Conservation (phyloP, 345 rosid genomes). For the Punica granatum region DNA sequence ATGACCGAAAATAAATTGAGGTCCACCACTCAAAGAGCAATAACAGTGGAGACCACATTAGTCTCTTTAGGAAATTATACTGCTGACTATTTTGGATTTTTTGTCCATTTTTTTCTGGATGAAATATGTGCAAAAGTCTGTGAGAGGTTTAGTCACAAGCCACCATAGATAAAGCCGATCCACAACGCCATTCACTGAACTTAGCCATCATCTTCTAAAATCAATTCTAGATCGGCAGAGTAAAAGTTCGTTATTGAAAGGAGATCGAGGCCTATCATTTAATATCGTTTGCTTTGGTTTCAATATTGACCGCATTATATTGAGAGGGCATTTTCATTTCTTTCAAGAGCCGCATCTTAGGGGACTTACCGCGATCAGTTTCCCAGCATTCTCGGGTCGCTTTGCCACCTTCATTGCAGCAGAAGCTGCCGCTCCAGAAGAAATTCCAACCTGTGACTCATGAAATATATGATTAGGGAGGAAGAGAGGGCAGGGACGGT, state of each 20-base stretch:
- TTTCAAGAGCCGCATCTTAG: not conserved
- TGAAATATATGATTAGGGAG: not conserved
- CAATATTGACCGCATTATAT: not conserved
- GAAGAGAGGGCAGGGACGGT: not conserved
- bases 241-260: not conserved
- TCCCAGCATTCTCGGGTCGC: constrained; percentile 91
- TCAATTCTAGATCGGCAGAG: not conserved
- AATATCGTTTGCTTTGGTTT: not conserved
- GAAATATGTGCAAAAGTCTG: not conserved
- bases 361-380: constrained; percentile 76
- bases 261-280: not conserved
- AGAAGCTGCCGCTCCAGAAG: constrained; percentile 96
- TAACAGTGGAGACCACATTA: not conserved
- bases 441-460: constrained; percentile 72
- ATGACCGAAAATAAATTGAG: not conserved
- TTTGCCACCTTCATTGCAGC: constrained; percentile 82
- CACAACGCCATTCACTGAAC: not conserved
- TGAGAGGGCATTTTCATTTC: not conserved
- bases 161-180: not conserved
- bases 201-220: not conserved
- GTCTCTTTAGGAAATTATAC: not conserved
- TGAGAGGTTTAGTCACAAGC: not conserved
- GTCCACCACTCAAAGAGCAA: not conserved
- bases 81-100: not conserved
- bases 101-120: not conserved